Conservation (phyloP, 164 flowering plant genomes). For the Echeveria elegans region DNA sequence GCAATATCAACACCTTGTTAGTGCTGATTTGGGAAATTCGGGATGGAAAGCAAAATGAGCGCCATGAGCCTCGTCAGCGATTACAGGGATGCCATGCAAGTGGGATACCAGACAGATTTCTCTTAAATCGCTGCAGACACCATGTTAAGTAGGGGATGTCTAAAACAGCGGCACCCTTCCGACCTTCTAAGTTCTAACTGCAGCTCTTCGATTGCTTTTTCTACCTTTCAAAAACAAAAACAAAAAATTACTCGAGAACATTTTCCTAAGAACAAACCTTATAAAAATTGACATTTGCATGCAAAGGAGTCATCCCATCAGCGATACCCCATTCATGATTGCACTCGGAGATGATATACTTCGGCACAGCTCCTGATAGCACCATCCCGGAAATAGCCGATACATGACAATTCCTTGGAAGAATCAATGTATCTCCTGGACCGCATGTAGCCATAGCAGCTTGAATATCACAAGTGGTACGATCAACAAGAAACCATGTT, state of each 20-base stretch:
- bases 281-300: slow-evolving; percentile 12
- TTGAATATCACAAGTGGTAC: slow-evolving; percentile 34
- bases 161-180: slow-evolving; percentile 27
- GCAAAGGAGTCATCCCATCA: slow-evolving; percentile 19
- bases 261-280: not conserved
- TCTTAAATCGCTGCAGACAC: slow-evolving; percentile 28
- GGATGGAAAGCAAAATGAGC: slow-evolving; percentile 37
- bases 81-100: slow-evolving; percentile 27
- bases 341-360: slow-evolving; percentile 28
- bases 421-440: slow-evolving; percentile 28
- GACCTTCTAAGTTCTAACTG: slow-evolving; percentile 22
- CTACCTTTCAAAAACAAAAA: slow-evolving; percentile 18
- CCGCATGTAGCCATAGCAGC: slow-evolving; percentile 34
- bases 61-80: slow-evolving; percentile 41
- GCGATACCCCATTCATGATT: slow-evolving; percentile 28
- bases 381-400: slow-evolving; percentile 36
- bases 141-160: slow-evolving; percentile 40
- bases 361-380: slow-evolving; percentile 29
- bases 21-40: slow-evolving; percentile 26
- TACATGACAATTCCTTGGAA: slow-evolving; percentile 34
- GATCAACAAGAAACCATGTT: slow-evolving; percentile 42
- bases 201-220: slow-evolving; percentile 26
- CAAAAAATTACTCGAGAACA: not conserved
- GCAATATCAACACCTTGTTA: slow-evolving; percentile 33
- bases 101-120: slow-evolving; percentile 26